These are phyloP conservation scores for Ophiocordyceps camponoti-rufipedis DNA, from an alignment of 2,329 filamentous ascomycete species.

Conservation along the genomic window DNA sequence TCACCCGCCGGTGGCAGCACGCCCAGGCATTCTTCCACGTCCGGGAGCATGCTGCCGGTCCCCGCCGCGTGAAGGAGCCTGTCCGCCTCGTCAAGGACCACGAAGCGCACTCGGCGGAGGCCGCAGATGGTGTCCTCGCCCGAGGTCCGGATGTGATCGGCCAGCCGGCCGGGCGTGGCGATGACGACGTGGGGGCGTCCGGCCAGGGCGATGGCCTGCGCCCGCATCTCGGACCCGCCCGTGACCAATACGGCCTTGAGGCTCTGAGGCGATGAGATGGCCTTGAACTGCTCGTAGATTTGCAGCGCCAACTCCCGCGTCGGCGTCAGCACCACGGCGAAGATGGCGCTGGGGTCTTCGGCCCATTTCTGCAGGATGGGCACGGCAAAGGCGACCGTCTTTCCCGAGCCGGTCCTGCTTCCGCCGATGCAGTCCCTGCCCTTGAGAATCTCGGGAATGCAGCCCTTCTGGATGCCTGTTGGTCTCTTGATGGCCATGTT, in stretches of 20 bases:
- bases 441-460: conserved; percentile 81
- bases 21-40: conserved; percentile 74
- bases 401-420: conserved; percentile 87
- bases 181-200: conserved; percentile 81
- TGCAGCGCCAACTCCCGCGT: conserved; percentile 86
- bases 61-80: conserved; percentile 58
- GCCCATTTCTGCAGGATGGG: conserved; percentile 91
- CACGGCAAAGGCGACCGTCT: conserved; percentile 89
- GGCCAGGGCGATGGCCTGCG: conserved; percentile 70
- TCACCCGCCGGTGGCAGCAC: conserved; percentile 59
- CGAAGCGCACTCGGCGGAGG: conserved; percentile 58
- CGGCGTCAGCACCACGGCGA: conserved; percentile 73
- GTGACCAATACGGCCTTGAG: conserved; percentile 83
- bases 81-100: conserved; percentile 93
- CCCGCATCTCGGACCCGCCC: conserved; percentile 80
- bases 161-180: conserved; percentile 80
- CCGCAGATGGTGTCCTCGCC: conserved; percentile 81
- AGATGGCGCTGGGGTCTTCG: conserved; percentile 81
- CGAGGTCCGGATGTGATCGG: conserved; percentile 82
- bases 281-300: conserved; percentile 91
- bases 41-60: conserved; percentile 79
- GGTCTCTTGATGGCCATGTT: conserved; percentile 70
- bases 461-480: conserved; percentile 81
- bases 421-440: conserved; percentile 91
- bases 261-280: conserved; percentile 72